Evolutionary conservation across 1,139 yeast genomes (phyloP).

Genomic region (Debaryomycetaceae sp.): DNA sequence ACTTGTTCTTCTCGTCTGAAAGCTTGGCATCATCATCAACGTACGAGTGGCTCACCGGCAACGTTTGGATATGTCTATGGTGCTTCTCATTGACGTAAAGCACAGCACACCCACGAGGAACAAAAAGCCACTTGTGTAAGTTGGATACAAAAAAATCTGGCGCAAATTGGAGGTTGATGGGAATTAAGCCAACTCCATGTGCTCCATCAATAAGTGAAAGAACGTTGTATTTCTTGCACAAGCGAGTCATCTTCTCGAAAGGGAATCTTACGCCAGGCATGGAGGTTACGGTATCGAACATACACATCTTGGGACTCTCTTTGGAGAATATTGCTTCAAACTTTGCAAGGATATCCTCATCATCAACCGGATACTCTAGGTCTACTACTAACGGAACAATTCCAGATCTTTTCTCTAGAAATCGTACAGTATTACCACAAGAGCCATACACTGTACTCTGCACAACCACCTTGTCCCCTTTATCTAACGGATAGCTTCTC

Average conservation of each 20-base stretch:
- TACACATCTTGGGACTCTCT: slow-evolving; percentile 32
- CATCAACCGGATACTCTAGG: slow-evolving; percentile 47
- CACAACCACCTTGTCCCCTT: slow-evolving; percentile 48
- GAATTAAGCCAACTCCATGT: slow-evolving; percentile 60
- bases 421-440: slow-evolving; percentile 48
- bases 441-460: slow-evolving; percentile 52
- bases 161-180: slow-evolving; percentile 41
- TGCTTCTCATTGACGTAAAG: slow-evolving; percentile 54
- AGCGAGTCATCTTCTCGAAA: slow-evolving; percentile 42
- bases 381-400: slow-evolving; percentile 44
- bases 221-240: slow-evolving; percentile 46
- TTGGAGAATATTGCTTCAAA: slow-evolving; percentile 31
- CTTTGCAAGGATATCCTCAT: slow-evolving; percentile 41
- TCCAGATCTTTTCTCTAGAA: slow-evolving; percentile 38
- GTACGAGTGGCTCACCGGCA: slow-evolving; percentile 55
- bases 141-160: slow-evolving; percentile 67
- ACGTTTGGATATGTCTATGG: slow-evolving; percentile 50
- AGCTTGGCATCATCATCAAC: slow-evolving; percentile 21
- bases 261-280: slow-evolving; percentile 65
- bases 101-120: slow-evolving; percentile 58
- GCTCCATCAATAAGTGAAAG: slow-evolving; percentile 70
- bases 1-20: slow-evolving; percentile 18
- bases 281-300: slow-evolving; percentile 63
- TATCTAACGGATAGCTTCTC: slow-evolving; percentile 45
- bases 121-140: slow-evolving; percentile 67